Percentiles rank a stretch among this genome's conserved stretches.
phyloP scores from a whole-genome alignment of 2,329 filamentous ascomycete genomes.

The Trichoderma breve region DNA sequence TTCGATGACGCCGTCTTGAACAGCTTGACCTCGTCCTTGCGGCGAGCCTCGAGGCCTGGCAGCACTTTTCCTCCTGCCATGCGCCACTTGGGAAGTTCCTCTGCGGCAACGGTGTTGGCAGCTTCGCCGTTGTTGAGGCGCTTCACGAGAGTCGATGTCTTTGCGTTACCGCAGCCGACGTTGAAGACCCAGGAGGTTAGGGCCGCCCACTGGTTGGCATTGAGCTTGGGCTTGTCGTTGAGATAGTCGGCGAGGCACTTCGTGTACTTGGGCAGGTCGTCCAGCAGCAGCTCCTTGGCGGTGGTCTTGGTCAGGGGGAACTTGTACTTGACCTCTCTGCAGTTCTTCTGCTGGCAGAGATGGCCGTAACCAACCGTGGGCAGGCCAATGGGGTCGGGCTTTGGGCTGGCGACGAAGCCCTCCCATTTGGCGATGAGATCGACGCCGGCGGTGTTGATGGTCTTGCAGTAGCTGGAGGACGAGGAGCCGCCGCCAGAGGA shows the following conservation, averaged over 20 bases:
- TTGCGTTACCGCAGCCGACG: slow-evolving; percentile 43
- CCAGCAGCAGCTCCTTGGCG: slow-evolving; percentile 38
- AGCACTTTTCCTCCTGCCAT: slow-evolving; percentile 40
- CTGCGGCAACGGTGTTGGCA: slow-evolving; percentile 39
- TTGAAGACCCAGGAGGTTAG: slow-evolving; percentile 53
- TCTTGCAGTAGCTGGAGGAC: not conserved
- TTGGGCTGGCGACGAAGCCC: slow-evolving; percentile 17
- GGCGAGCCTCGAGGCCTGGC: slow-evolving; percentile 41
- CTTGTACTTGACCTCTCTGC: slow-evolving; percentile 44
- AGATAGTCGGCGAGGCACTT: slow-evolving; percentile 39
- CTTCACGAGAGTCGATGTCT: slow-evolving; percentile 40
- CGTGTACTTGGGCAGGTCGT: slow-evolving; percentile 33
- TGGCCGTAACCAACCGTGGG: slow-evolving; percentile 54
- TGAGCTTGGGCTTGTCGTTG: slow-evolving; percentile 26
- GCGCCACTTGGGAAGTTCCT: slow-evolving; percentile 50
- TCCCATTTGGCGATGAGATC: not conserved
- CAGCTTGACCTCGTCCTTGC: slow-evolving; percentile 45
- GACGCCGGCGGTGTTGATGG: not conserved
- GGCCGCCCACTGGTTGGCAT: slow-evolving; percentile 53
- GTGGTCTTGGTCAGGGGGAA: slow-evolving; percentile 44
- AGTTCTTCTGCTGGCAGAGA: slow-evolving; percentile 41
- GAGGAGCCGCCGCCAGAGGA: not conserved
- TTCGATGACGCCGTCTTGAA: slow-evolving; percentile 11
- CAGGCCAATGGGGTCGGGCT: slow-evolving; percentile 43
- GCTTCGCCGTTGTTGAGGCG: slow-evolving; percentile 45